Conservation (phyloP, 768 basidiomycete species). For the Panus rudis region DNA sequence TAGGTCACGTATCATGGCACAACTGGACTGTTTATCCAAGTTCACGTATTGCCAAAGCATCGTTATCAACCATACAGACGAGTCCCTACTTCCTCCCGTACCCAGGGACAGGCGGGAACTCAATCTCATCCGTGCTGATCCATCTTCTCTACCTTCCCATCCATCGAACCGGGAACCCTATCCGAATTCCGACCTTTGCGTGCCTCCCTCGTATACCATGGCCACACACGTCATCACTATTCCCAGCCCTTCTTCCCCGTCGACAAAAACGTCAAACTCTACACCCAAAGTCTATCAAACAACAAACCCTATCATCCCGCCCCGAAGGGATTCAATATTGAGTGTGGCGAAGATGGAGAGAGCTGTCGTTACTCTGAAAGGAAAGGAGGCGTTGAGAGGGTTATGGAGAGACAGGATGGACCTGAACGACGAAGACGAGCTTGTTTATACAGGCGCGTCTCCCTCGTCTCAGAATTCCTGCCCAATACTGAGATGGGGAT, state of each 20-base stretch:
- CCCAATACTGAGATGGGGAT: slow-evolving; percentile 34
- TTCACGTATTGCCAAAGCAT: slow-evolving; percentile 52
- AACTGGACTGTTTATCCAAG: slow-evolving; percentile 40
- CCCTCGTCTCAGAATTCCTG: not conserved
- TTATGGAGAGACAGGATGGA: slow-evolving; percentile 31
- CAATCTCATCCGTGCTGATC: slow-evolving; percentile 41
- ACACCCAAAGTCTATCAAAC: slow-evolving; percentile 51
- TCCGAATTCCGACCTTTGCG: slow-evolving; percentile 19
- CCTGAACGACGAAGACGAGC: slow-evolving; percentile 7
- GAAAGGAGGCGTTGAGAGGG: slow-evolving; percentile 44
- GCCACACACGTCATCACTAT: slow-evolving; percentile 64
- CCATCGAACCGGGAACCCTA: not conserved
- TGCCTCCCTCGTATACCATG: slow-evolving; percentile 53
- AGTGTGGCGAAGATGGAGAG: slow-evolving; percentile 57
- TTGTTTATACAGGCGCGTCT: no score
- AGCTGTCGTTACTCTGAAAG: slow-evolving; percentile 44
- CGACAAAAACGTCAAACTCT: slow-evolving; percentile 21
- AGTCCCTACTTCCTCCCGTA: slow-evolving; percentile 45
- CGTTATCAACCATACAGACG: slow-evolving; percentile 69
- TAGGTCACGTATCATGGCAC: slow-evolving; percentile 29
- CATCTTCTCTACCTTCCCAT: slow-evolving; percentile 5
- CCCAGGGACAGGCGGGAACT: slow-evolving; percentile 51
- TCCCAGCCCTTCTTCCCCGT: slow-evolving; percentile 22
- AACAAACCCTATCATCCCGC: slow-evolving; percentile 62
- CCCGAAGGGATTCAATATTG: slow-evolving; percentile 40